phyloP scores from a whole-genome alignment of 2,329 filamentous ascomycete genomes.

The Talaromyces albobiverticillius region DNA sequence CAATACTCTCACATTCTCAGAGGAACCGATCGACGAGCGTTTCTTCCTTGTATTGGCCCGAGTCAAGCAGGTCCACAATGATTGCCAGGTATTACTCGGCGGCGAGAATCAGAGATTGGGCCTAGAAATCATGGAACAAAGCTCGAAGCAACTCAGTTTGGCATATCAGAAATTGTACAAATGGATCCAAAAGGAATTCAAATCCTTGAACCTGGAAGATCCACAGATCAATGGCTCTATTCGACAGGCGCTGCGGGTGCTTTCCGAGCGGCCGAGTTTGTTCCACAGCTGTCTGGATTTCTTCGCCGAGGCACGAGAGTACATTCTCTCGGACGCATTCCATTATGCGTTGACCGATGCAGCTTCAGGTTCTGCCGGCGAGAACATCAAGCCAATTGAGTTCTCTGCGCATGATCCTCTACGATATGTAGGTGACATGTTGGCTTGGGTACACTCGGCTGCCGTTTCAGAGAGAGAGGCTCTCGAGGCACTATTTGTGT shows the following conservation, averaged over 20 bases:
- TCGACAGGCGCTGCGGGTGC: slow-evolving; percentile 74
- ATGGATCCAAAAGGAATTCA: slow-evolving; percentile 94
- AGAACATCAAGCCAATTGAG: slow-evolving; percentile 84
- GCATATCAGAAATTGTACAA: slow-evolving; percentile 95
- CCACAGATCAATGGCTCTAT: slow-evolving; percentile 87
- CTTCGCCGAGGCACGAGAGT: slow-evolving; percentile 86
- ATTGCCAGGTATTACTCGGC: slow-evolving; percentile 84
- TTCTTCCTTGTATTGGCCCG: slow-evolving; percentile 78
- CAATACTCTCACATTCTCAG: slow-evolving; percentile 69
- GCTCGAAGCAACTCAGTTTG: slow-evolving; percentile 77
- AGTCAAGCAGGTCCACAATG: slow-evolving; percentile 81
- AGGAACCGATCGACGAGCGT: slow-evolving; percentile 76
- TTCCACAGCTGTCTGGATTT: slow-evolving; percentile 93
- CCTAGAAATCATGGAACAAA: slow-evolving; percentile 87
- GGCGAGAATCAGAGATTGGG: slow-evolving; percentile 87
- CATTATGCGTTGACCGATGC: slow-evolving; percentile 80
- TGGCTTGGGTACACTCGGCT: slow-evolving; percentile 93
- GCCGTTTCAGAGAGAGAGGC: slow-evolving; percentile 92
- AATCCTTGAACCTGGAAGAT: slow-evolving; percentile 86
- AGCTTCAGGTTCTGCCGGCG: slow-evolving; percentile 55
- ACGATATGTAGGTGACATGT: slow-evolving; percentile 93
- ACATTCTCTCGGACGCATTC: slow-evolving; percentile 83
- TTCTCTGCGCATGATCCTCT: slow-evolving; percentile 87
- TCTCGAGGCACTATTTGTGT: slow-evolving; percentile 84
- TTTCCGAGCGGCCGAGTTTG: slow-evolving; percentile 83